A percentile compares a stretch with the other conserved stretches of the same genome.
Conservation (phyloP, 495 filamentous ascomycete genomes). For the Diplogelasinospora grovesii region DNA sequence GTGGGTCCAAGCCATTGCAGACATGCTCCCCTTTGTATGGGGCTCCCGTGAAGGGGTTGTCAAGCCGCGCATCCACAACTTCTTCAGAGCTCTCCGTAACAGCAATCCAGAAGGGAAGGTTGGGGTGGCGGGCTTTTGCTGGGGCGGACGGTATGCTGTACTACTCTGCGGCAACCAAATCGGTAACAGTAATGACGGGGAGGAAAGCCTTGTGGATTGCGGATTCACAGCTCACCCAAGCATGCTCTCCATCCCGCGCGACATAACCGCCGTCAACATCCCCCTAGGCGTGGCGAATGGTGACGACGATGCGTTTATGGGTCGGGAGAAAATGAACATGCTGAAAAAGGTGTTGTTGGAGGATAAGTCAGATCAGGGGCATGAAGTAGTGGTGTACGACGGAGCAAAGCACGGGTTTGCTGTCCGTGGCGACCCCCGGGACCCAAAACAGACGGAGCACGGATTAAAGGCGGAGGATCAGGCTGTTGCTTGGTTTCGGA, state of each 20-base stretch:
- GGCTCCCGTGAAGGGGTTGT: conserved; percentile 26
- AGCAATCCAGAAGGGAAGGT: conserved; percentile 25
- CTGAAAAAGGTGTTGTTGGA: conserved; percentile 41
- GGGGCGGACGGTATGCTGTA: conserved; percentile 50
- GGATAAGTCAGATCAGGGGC: conserved; percentile 27
- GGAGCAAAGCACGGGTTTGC: conserved; percentile 60
- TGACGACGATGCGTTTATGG: conserved; percentile 43
- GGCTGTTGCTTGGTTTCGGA: conserved; percentile 50
- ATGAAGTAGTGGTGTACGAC: conserved; percentile 47
- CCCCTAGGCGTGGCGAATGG: conserved; percentile 53
- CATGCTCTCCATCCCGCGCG: conserved; percentile 43
- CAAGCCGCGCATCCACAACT: conserved; percentile 40
- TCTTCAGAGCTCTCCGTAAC: conserved; percentile 39
- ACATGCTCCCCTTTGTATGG: conserved; percentile 30
- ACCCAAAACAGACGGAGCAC: conserved; percentile 37
- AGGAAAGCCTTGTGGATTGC: conserved; percentile 41
- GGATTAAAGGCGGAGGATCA: conserved; percentile 39
- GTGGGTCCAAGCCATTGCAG: conserved; percentile 2
- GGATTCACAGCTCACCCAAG: conserved; percentile 52
- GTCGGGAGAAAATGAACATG: conserved; percentile 28
- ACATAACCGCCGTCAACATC: conserved; percentile 44
- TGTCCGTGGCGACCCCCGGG: conserved; percentile 39
- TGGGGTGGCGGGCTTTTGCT: conserved; percentile 52
- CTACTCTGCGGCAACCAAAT: conserved; percentile 31
- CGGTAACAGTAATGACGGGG: conserved; percentile 17